Base-by-base conservation (phyloP, 306 rosid genomes). In the Canavalia gladiata region DNA sequence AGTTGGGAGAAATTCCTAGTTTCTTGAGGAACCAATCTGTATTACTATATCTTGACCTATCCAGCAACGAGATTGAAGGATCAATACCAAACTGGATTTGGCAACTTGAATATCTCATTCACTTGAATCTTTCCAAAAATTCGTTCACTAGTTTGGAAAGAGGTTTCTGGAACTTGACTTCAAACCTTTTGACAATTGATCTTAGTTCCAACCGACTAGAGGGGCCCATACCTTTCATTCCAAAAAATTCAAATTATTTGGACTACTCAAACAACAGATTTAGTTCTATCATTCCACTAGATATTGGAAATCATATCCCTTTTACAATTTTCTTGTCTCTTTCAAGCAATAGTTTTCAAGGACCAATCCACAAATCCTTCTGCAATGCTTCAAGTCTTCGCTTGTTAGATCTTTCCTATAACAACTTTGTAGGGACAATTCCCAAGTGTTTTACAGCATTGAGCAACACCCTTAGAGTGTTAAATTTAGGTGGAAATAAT, bases 241-340 rank as follows among this genome's bases (percentile, higher is more conserved):
- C 80, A 9, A 41, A n/a, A 9, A 0, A 0, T 25, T 30, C 2
- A 0, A 0, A 0, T 1, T 81, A 77, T 59, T 49, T 85, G 66
- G 91, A 80, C 47, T 82, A 63, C 69, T 89, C 92, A 0, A 2
- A 0, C 30, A 89, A 89, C 18, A 33, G 51, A 4, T 85, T 88
- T 64, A 81, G 41, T 33, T 85, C 83, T 57, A 3, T 33, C 31
- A 60, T 39, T 8, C 84, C 83, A 18, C 0, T 1, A 2, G 18
- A 56, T 43, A 46, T 85, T 56, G 86, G 87, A 3, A 69, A 57
- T 4, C 35, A 7, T 29, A 66, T 77, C 7, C 2, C 55, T 4
- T 6, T 0, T 1, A 0, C 12, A 0, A 0, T 0, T 2, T 29
- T 42, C 3, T 31, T 81, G 5, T 81, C 57, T 18, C 72, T 72